Evolutionary conservation across 2,329 filamentous ascomycete genomes (phyloP).

Genomic region (Corinectria fuckeliana): DNA sequence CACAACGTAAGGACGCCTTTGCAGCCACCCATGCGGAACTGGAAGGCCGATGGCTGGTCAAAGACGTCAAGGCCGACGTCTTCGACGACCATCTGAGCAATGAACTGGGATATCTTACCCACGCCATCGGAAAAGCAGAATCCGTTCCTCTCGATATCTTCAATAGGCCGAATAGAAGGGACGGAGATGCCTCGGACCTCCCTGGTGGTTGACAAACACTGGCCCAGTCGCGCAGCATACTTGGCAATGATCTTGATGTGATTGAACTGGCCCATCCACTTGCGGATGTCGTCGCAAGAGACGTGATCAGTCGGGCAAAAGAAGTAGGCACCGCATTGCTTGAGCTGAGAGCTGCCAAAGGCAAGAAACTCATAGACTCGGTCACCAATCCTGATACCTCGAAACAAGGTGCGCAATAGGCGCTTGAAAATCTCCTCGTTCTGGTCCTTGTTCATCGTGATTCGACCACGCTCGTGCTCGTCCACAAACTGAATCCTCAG

Average conservation of each 20-base stretch:
- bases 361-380: slow-evolving; percentile 88
- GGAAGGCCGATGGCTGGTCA: slow-evolving; percentile 78
- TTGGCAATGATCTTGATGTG: slow-evolving; percentile 88
- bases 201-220: slow-evolving; percentile 94
- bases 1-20: slow-evolving; percentile 88
- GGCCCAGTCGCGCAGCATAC: slow-evolving; percentile 85
- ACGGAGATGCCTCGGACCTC: slow-evolving; percentile 71
- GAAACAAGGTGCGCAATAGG: slow-evolving; percentile 71
- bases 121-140: slow-evolving; percentile 90
- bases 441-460: slow-evolving; percentile 57
- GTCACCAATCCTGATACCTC: slow-evolving; percentile 84
- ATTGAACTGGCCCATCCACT: slow-evolving; percentile 85
- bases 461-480: slow-evolving; percentile 69
- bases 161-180: slow-evolving; percentile 64
- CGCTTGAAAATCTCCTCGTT: slow-evolving; percentile 77
- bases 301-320: slow-evolving; percentile 75
- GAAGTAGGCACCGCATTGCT: slow-evolving; percentile 92
- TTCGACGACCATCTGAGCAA: slow-evolving; percentile 75
- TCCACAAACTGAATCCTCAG: slow-evolving; percentile 89
- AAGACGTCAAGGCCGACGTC: slow-evolving; percentile 69
- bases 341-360: slow-evolving; percentile 93
- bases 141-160: slow-evolving; percentile 72
- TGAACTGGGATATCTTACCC: slow-evolving; percentile 83
- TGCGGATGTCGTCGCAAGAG: slow-evolving; percentile 77
- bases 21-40: slow-evolving; percentile 90